Conservation (phyloP, 176 grass and related monocot genomes). For the Pharus latifolius region DNA sequence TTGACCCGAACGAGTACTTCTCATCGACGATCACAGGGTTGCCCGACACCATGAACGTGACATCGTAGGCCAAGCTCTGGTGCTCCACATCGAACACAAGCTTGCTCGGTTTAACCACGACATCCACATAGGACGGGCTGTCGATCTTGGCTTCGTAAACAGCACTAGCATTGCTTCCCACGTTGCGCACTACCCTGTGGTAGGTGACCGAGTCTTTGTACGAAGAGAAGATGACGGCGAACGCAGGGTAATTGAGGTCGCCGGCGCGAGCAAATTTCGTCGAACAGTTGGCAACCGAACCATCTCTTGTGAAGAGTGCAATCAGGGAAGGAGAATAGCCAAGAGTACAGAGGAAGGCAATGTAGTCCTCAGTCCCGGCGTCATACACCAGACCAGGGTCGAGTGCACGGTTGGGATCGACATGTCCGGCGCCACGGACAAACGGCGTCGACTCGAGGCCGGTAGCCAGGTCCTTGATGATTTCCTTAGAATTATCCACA, state of each 20-base stretch:
- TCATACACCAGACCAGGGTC: slow-evolving; percentile 83
- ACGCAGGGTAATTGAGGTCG: slow-evolving; percentile 86
- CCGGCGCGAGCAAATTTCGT: slow-evolving; percentile 33
- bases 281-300: slow-evolving; percentile 44
- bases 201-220: slow-evolving; percentile 45
- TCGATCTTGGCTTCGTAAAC: slow-evolving; percentile 38
- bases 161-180: slow-evolving; percentile 28
- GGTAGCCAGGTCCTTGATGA: slow-evolving; percentile 67
- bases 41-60: slow-evolving; percentile 31
- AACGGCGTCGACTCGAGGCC: slow-evolving; percentile 61
- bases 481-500: slow-evolving; percentile 39
- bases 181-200: slow-evolving; percentile 60
- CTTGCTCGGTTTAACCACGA: slow-evolving; percentile 65
- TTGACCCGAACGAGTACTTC: slow-evolving; percentile 42
- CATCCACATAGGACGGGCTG: slow-evolving; percentile 53
- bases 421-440: slow-evolving; percentile 75
- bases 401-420: slow-evolving; percentile 61
- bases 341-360: slow-evolving; percentile 74
- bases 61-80: slow-evolving; percentile 47
- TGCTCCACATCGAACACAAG: slow-evolving; percentile 56
- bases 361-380: slow-evolving; percentile 41
- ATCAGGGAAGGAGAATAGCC: slow-evolving; percentile 46
- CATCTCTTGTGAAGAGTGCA: slow-evolving; percentile 52
- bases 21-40: slow-evolving; percentile 46
- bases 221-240: slow-evolving; percentile 60